Conservation (phyloP, 805 yeast species). For the Saturnispora quitensis region DNA sequence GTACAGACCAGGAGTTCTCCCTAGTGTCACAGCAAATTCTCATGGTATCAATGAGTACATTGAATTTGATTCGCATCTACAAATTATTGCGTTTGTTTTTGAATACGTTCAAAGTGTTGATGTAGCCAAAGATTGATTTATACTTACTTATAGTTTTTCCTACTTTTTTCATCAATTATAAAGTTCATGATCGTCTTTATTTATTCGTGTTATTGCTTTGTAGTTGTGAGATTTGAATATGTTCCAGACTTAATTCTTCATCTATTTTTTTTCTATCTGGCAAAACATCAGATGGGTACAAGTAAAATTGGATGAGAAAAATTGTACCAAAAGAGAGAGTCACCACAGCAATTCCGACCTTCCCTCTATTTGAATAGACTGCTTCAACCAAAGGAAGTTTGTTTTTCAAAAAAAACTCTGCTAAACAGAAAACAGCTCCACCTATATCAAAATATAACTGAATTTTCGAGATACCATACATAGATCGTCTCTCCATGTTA, state of each 20-base stretch:
- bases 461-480: slow-evolving; percentile 36
- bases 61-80: slow-evolving; percentile 46
- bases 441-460: slow-evolving; percentile 33
- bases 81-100: slow-evolving; percentile 46
- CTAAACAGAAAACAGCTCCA: slow-evolving; percentile 33
- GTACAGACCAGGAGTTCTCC: slow-evolving; percentile 40
- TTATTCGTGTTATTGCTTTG: no score
- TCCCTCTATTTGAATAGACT: slow-evolving; percentile 35
- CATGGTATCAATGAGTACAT: slow-evolving; percentile 64
- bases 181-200: not conserved
- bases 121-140: slow-evolving; percentile 13
- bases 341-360: slow-evolving; percentile 33
- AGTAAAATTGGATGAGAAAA: slow-evolving; percentile 22
- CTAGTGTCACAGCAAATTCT: slow-evolving; percentile 32
- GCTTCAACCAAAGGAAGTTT: slow-evolving; percentile 15
- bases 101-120: slow-evolving; percentile 41
- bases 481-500: slow-evolving; percentile 33
- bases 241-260: not conserved
- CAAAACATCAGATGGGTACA: slow-evolving; percentile 14
- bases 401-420: slow-evolving; percentile 35
- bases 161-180: not conserved
- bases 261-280: slow-evolving; percentile 2
- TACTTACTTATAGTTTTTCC: no score
- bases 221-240: not conserved
- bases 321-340: slow-evolving; percentile 25